These are phyloP conservation scores for Aspergillus asperescens DNA, from an alignment of 495 filamentous ascomycete genomes.

Conservation along the genomic window DNA sequence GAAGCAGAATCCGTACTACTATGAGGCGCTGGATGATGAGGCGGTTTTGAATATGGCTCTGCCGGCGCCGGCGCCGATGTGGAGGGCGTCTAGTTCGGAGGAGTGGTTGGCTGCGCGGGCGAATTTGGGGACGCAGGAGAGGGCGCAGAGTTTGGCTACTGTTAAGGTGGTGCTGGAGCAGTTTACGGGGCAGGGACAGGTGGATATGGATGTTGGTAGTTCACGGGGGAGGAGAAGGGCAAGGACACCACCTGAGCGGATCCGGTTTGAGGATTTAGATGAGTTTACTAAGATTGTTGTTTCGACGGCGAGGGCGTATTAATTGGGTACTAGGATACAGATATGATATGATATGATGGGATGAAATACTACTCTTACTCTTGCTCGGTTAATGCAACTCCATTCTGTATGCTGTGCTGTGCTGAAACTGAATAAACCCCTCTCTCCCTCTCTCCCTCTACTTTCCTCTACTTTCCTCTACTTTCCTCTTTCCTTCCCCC, in stretches of 20 bases:
- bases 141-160: neutral
- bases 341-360: too few relatives aligned
- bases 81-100: neutral
- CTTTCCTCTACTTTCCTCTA: neutral
- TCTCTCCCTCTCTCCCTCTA: too few relatives aligned
- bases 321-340: too few relatives aligned
- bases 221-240: neutral
- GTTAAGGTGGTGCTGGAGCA: slow-evolving; percentile 1
- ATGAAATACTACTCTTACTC: too few relatives aligned
- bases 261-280: neutral
- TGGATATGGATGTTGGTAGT: neutral
- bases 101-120: neutral
- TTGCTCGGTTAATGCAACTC: too few relatives aligned
- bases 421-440: too few relatives aligned
- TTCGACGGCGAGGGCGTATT: slow-evolving; percentile 1
- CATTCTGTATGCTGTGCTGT: too few relatives aligned
- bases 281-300: slow-evolving; percentile 2
- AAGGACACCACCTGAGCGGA: neutral
- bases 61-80: neutral
- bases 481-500: too few relatives aligned
- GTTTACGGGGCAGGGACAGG: neutral
- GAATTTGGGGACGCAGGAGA: neutral
- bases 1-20: slow-evolving; percentile 7
- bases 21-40: slow-evolving; percentile 3
- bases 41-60: slow-evolving; percentile 1